Conservation (phyloP, 2,329 filamentous ascomycete species). For the Xylariales sp. region DNA sequence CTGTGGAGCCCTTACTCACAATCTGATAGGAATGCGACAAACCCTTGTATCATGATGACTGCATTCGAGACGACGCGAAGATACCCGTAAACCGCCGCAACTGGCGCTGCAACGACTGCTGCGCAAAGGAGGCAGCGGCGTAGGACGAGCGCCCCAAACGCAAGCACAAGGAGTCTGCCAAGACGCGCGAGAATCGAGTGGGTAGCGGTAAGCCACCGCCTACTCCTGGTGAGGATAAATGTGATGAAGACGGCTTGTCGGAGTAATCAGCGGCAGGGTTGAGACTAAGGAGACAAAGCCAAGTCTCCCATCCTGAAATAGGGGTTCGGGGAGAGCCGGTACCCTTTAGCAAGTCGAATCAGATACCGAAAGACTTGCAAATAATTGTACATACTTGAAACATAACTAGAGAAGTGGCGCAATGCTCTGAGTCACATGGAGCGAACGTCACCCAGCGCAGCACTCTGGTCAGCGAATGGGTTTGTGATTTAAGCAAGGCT, state of each 20-base stretch:
- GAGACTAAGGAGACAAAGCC: too few relatives aligned
- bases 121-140: constrained; percentile 7
- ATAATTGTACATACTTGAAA: not conserved
- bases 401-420: too few relatives aligned
- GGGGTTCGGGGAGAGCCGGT: too few relatives aligned
- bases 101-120: constrained; percentile 43
- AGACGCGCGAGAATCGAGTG: too few relatives aligned
- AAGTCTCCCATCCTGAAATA: too few relatives aligned
- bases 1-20: constrained; percentile 11
- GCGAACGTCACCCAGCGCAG: not conserved
- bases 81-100: constrained; percentile 30
- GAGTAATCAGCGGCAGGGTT: too few relatives aligned
- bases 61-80: constrained; percentile 33
- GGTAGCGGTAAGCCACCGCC: too few relatives aligned
- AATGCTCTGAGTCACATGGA: too few relatives aligned
- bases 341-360: too few relatives aligned
- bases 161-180: too few relatives aligned
- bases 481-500: too few relatives aligned
- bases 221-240: not conserved
- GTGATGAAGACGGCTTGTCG: not conserved
- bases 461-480: not conserved
- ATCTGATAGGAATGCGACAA: constrained; percentile 34
- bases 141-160: not conserved
- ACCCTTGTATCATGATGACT: constrained; percentile 45
- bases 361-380: not conserved